Percentiles rank a stretch among this genome's conserved stretches.
These are phyloP conservation scores for Puccinia triticina DNA, from an alignment of 1,284 basidiomycete species.

Conservation along the genomic window DNA sequence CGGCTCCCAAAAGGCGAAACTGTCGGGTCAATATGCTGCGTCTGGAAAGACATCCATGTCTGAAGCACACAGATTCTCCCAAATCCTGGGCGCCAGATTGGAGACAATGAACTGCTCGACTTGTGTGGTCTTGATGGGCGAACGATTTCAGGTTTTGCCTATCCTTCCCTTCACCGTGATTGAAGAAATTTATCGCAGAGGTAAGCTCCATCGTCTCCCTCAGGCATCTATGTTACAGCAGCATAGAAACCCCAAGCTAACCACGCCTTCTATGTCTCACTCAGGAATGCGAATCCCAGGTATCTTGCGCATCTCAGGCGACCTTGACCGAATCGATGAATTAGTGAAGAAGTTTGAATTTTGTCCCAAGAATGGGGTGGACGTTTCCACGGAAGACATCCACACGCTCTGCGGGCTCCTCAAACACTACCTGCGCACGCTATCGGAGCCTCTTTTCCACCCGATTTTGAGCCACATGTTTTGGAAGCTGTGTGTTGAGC, in stretches of 20 bases:
- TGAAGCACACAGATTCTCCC: slow-evolving; percentile 5
- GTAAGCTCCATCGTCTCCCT: neutral
- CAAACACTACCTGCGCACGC: slow-evolving; percentile 32
- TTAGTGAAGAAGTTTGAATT: slow-evolving; percentile 31
- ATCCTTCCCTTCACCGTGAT: slow-evolving; percentile 33
- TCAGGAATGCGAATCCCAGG: slow-evolving; percentile 35
- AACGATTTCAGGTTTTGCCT: slow-evolving; percentile 35
- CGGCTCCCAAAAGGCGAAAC: neutral
- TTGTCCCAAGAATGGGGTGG: slow-evolving; percentile 6
- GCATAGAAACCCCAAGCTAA: too few relatives aligned
- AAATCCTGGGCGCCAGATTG: slow-evolving; percentile 33
- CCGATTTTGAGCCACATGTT: slow-evolving; percentile 14
- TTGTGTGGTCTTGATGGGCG: slow-evolving; percentile 26
- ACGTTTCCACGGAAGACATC: slow-evolving; percentile 30
- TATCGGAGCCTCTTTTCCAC: slow-evolving; percentile 33
- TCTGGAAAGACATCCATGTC: neutral
- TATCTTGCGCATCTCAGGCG: slow-evolving; percentile 44
- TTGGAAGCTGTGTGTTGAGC: slow-evolving; percentile 10
- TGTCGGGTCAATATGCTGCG: neutral
- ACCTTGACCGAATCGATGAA: slow-evolving; percentile 34
- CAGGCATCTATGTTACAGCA: too few relatives aligned
- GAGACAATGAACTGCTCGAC: slow-evolving; percentile 21
- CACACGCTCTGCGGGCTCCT: slow-evolving; percentile 37
- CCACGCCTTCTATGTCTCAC: neutral
- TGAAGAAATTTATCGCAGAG: slow-evolving; percentile 43